Evolutionary conservation across 2,329 filamentous ascomycete genomes (phyloP), one percentile per base, ranked within the genome.

Genomic region (Penicillium capsulatum): DNA sequence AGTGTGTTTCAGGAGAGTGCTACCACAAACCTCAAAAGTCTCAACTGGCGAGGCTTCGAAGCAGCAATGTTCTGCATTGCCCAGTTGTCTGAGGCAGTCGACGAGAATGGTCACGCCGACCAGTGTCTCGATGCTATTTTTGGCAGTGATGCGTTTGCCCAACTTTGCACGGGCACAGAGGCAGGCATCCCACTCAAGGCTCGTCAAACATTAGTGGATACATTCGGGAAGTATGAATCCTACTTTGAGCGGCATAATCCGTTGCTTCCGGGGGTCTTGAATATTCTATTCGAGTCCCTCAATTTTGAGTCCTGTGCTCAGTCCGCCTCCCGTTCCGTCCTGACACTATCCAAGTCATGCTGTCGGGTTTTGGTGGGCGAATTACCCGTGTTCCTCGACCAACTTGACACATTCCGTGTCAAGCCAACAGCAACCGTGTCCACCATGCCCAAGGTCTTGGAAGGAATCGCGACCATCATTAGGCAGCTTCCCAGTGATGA

Each of bases 381-480:
- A 41, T 58, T 71, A 16, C 65, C 67, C 5, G 62, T 63, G 3
- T 71, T 72, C 43, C 54, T 72, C 34, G 58, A 57, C 28, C 66
- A 68, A 26, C 61, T 71, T 27, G 61, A 64, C 34, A 55, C 60
- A 20, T 65, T 69, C 30, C 61, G 63, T 14, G 55, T 51, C 36
- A 67, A 64, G 19, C 48, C 60, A 24, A 63, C 63, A 2, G 62
- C 64, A 13, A 65, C 58, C 1, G 50, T 53, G 2, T 58, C 59
- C 20, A 68, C 63, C 1, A 61, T 69, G 54, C 65, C 67, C 32
- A 64, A 60, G 30, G 66, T 72, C 15, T 53, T 67, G 8, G 68
- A 69, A 44, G 69, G 66, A 1, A 69, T 72, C 35, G 64, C 68
- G 11, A 64, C 68, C 1, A 64, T 72, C 33, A 62, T 71, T 6